Base-by-base conservation (phyloP, 2,329 filamentous ascomycete species). In the Harringtonia lauricola region DNA sequence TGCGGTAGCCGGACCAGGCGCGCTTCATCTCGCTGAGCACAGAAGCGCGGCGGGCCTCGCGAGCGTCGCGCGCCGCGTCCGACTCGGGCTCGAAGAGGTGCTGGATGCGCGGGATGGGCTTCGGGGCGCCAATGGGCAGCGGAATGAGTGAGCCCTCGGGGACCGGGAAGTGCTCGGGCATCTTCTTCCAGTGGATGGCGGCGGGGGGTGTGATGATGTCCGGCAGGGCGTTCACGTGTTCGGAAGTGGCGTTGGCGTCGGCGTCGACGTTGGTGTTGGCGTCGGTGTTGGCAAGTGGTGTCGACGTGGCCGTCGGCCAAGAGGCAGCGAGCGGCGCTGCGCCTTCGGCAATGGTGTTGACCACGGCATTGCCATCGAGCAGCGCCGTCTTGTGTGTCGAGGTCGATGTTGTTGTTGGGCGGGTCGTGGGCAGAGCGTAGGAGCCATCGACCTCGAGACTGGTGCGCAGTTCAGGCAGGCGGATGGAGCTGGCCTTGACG, bases 1-100 rank as follows among this genome's bases (percentile, higher is more conserved):
- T 70, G 56, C 75, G 83, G 64, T 96, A 96, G 30, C 85, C 86
- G 4, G 68, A 64, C 90, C 92, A 96, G 1, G 86, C 80, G 53
- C 81, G 81, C 54, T 75, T 66, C 60, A 94, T 85, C 46, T 88
- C 83, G 7, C 74, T 69, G 58, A 80, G 86, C 58, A 96, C 81
- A 31, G 71, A 66, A 9, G 69, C 67, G 46, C 83, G 72, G 45
- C 85, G 80, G 41, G 74, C 62, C 47, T 80, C 61, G 29, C 89
- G 79, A 52, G 77, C 76, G 39, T 70, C 68, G 54, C 76, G 80
- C 24, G 70, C 72, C 12, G 66, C 63, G 8, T 71, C 63, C 0
- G 76, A 68, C 60, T 95, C 88, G 37, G 69, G 59, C 4, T 64
- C 67, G 57, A 94, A 94, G 3, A 66, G 62, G 57, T 79, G 72